phyloP scores from a whole-genome alignment of 140 eudicot species.

The Flaveria floridana region DNA sequence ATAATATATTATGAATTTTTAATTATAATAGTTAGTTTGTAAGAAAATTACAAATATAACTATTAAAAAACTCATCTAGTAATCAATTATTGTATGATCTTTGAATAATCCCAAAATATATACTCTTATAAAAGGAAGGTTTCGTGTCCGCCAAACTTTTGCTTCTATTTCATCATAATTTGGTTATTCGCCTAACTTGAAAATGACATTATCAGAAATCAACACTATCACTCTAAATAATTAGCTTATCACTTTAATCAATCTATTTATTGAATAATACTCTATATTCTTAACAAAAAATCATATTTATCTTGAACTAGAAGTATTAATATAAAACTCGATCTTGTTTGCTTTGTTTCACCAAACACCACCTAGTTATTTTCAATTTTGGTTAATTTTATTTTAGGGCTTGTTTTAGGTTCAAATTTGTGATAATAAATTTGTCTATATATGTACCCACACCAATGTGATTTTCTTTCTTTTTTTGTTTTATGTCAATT shows the following conservation, averaged over 20 bases:
- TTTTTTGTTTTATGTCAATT: too few species aligned
- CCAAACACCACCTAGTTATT: not conserved
- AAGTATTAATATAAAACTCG: too few species aligned
- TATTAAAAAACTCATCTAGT: not conserved
- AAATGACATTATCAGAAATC: not conserved
- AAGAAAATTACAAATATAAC: not conserved
- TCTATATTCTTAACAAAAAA: not conserved
- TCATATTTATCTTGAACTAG: too few species aligned
- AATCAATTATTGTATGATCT: not conserved
- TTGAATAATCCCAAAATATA: not conserved
- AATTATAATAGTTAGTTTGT: not conserved
- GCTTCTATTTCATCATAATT: not conserved
- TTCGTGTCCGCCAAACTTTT: conserved; percentile 5
- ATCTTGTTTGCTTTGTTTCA: too few species aligned
- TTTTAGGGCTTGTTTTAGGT: not conserved
- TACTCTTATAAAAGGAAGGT: not conserved
- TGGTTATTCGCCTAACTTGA: conserved; percentile 25
- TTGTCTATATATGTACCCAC: not conserved
- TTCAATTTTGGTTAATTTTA: not conserved
- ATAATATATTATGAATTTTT: too few species aligned
- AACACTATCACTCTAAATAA: not conserved
- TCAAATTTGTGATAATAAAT: too few species aligned
- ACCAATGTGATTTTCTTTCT: too few species aligned
- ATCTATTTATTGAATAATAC: not conserved
- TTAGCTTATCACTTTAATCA: not conserved